A percentile compares a stretch with the other conserved stretches of the same genome.
phyloP scores from a whole-genome alignment of 345 rosid species.

The Linum tenue region DNA sequence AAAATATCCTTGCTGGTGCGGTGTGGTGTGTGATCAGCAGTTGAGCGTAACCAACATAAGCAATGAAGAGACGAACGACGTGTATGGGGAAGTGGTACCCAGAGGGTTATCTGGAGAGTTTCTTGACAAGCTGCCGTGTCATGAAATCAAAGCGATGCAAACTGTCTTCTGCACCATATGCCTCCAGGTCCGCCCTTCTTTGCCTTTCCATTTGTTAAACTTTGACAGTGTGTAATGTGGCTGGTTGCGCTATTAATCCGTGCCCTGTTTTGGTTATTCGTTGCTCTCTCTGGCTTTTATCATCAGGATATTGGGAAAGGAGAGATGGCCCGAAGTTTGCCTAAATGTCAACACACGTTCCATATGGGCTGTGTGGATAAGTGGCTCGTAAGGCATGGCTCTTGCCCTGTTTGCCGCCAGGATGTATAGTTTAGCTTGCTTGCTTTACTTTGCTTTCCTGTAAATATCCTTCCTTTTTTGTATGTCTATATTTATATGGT shows the following conservation, averaged over 20 bases:
- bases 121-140: constrained; percentile 54
- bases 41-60: constrained; percentile 33
- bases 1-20: neutral
- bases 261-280: too few relatives aligned
- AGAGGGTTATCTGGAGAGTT: constrained; percentile 58
- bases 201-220: neutral
- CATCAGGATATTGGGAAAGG: constrained; percentile 51
- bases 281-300: neutral
- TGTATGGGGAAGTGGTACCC: constrained; percentile 28
- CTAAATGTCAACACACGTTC: constrained; percentile 56
- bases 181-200: constrained; percentile 40
- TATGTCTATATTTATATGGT: too few relatives aligned
- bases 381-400: constrained; percentile 66
- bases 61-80: constrained; percentile 35
- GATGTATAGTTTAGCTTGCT: constrained; percentile 23
- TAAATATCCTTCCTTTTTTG: neutral
- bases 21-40: constrained; percentile 25
- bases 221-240: neutral
- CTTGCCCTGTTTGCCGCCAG: constrained; percentile 73
- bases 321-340: constrained; percentile 60
- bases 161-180: constrained; percentile 57
- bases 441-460: neutral
- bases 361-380: constrained; percentile 76
- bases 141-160: constrained; percentile 38
- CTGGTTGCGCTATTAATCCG: too few relatives aligned